A percentile compares a stretch with the other conserved stretches of the same genome.
Evolutionary conservation across 768 basidiomycete genomes (phyloP).

Genomic region (Tulasnella sp.): DNA sequence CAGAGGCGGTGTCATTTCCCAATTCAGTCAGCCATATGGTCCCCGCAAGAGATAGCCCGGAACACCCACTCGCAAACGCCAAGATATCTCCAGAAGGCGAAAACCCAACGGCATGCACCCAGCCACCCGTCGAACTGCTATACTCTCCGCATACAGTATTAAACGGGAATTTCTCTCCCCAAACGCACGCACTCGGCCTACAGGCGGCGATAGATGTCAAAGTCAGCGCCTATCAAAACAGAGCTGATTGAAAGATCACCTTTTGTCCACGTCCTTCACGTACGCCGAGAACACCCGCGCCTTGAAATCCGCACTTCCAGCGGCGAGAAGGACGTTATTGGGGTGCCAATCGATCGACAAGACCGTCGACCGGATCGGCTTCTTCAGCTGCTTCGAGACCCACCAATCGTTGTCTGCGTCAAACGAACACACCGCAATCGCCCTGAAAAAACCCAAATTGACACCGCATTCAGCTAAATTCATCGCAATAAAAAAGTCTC

Average conservation of each 20-base stretch:
- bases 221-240: neutral
- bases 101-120: constrained; percentile 94
- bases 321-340: constrained; percentile 92
- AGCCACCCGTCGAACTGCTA: constrained; percentile 76
- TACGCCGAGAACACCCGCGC: constrained; percentile 96
- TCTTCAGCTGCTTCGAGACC: constrained; percentile 94
- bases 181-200: constrained; percentile 78
- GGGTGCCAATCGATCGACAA: constrained; percentile 96
- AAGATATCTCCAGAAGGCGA: constrained; percentile 92
- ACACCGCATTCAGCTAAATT: neutral
- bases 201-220: neutral
- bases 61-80: constrained; percentile 75
- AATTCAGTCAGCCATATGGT: neutral
- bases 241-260: constrained; percentile 33
- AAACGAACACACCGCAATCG: constrained; percentile 93
- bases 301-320: constrained; percentile 96
- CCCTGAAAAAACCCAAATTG: constrained; percentile 34
- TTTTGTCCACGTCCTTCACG: constrained; percentile 95
- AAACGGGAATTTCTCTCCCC: constrained; percentile 98
- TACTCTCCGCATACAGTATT: constrained; percentile 97
- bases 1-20: neutral
- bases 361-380: constrained; percentile 91
- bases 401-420: constrained; percentile 99
- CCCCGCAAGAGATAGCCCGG: constrained; percentile 11
- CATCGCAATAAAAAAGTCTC: neutral